A percentile compares a stretch with the other conserved stretches of the same genome.
Conservation (phyloP, 2,329 filamentous ascomycete species). For the Fulvia fulva region DNA sequence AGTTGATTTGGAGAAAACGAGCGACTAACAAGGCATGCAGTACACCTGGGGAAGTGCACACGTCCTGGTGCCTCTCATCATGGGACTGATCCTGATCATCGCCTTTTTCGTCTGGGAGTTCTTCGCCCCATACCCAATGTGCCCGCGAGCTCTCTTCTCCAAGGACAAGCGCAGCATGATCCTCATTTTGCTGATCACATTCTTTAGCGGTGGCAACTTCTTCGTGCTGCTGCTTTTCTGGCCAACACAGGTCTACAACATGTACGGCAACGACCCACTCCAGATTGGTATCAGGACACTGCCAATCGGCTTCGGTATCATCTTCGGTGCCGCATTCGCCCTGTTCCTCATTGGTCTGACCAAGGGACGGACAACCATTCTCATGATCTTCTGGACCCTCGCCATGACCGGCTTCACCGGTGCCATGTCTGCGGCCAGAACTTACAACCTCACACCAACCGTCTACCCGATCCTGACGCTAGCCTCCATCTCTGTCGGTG, state of each 20-base stretch:
- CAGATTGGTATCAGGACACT: constrained; percentile 62
- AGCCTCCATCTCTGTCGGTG: constrained; percentile 63
- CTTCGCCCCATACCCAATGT: constrained; percentile 34
- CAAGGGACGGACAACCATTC: constrained; percentile 55
- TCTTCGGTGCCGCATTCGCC: constrained; percentile 57
- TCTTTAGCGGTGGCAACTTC: constrained; percentile 40
- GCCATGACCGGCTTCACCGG: constrained; percentile 60
- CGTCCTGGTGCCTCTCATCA: constrained; percentile 33
- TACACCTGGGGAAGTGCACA: constrained; percentile 33
- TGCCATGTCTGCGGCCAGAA: constrained; percentile 26
- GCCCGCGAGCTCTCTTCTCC: constrained; percentile 28
- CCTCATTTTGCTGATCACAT: constrained; percentile 38
- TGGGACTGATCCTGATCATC: constrained; percentile 31
- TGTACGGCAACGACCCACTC: constrained; percentile 58
- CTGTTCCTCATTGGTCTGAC: constrained; percentile 56
- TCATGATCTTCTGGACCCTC: constrained; percentile 57
- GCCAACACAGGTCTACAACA: constrained; percentile 62
- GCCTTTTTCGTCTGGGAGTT: constrained; percentile 32
- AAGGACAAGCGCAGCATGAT: constrained; percentile 35
- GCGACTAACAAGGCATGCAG: constrained; percentile 15
- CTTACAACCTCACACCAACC: constrained; percentile 24
- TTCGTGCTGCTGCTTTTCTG: constrained; percentile 52
- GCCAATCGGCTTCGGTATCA: constrained; percentile 61
- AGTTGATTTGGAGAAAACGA: no score
- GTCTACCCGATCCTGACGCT: constrained; percentile 51